Evolutionary conservation across 2,329 filamentous ascomycete genomes (phyloP).

Genomic region (Ceratocystis colombiana): DNA sequence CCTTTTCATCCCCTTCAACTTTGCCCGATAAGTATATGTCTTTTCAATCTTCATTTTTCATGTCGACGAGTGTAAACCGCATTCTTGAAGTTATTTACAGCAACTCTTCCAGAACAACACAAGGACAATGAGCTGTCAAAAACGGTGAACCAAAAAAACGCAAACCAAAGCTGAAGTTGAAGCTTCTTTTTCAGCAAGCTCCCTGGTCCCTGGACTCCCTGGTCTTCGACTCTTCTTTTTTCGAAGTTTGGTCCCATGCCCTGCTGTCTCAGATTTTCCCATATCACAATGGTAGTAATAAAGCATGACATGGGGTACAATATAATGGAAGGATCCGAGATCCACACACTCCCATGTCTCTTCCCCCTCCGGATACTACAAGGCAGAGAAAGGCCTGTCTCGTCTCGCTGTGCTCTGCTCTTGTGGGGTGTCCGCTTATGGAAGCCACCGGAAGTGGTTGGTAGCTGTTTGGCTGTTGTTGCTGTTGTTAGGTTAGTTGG

Average conservation of each 20-base stretch:
- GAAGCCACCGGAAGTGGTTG: background rate
- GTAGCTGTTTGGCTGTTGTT: background rate
- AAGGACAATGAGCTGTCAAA: background rate
- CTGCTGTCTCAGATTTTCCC: background rate
- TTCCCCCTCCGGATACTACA: background rate
- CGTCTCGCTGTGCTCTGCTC: background rate
- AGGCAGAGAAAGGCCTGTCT: background rate
- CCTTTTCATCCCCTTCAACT: background rate
- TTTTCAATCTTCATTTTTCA: too few relatives aligned
- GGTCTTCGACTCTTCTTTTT: background rate
- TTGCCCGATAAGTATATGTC: too few relatives aligned
- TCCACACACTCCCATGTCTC: background rate
- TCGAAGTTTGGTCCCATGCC: background rate
- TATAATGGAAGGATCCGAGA: background rate
- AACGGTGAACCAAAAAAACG: background rate
- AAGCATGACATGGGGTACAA: background rate
- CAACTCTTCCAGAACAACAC: background rate
- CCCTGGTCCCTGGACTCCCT: background rate
- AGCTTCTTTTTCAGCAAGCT: conserved; percentile 7
- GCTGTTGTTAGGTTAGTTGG: background rate
- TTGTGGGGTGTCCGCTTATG: background rate
- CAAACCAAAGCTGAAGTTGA: background rate
- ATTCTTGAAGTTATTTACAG: too few relatives aligned
- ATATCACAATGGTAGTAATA: background rate
- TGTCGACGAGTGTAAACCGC: too few relatives aligned